Evolutionary conservation across 1,284 basidiomycete genomes (phyloP), one percentile per base, ranked within the genome.

Genomic region (Pyrrhoderma noxium): DNA sequence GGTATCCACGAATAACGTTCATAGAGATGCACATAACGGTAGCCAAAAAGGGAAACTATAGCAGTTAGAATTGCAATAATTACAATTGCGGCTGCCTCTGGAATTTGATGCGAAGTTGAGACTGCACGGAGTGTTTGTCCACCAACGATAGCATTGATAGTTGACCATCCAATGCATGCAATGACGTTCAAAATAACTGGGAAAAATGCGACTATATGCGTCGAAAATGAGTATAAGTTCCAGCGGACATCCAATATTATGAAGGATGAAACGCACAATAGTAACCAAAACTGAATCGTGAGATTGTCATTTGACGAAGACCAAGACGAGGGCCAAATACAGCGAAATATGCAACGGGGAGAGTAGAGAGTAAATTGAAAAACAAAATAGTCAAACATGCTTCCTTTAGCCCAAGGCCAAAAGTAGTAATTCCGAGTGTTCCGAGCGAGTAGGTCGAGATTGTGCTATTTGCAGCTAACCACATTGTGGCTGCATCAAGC

Each of bases 1-100:
- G 71, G 71, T 34, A 70, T 59, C 62, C 69, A 73, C 23, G 70
- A 58, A 54, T 65, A 70, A 27, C 62, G 62, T 53, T 71, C 69
- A 47, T 69, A 68, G 2, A 57, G 47, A 56, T 73, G 72, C 7
- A 76, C 65, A 36, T 70, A 59, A 19, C 65, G 64, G 56, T 73
- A 73, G 3, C 72, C 71, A 52, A 67, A 65, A 42, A 75, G 68
- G 31, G 66, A 67, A 42, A 71, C 63, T 11, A 63, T 51, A 34
- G 70, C 57, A 0, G 69, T 67, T 43, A 71, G 57, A 27, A 69
- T 60, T 11, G 66, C 65, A 41, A 64, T 61, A 41, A 71, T 62
- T 38, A 67, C 57, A 45, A 68, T 64, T 8, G 62, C 66, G 4
- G 61, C 63, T 13, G 62, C 61, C 31, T 59, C 58, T n/a, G 65